Base-by-base conservation (phyloP, 2,329 filamentous ascomycete species). In the Chlorencoelia australis region DNA sequence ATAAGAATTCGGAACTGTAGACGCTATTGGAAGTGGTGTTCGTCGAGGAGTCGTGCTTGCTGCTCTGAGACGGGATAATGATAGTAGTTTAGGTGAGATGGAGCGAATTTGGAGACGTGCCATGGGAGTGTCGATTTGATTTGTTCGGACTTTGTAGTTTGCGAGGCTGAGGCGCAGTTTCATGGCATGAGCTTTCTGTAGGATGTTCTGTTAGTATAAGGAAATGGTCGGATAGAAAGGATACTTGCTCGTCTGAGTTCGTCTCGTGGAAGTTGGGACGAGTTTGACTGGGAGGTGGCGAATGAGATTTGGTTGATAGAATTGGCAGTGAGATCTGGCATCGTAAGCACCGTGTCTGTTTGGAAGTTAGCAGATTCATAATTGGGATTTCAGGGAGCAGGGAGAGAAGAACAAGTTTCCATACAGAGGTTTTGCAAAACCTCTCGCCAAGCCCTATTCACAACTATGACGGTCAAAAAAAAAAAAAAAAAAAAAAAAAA, bases 141-240 rank as follows among this genome's bases (percentile, higher is more conserved):
- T 76, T 2, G 82, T 87, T 39, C 69, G 71, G 46, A 88, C 66
- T 59, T 87, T 87, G 65, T 86, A 87, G 52, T 71, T 72, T 10
- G 80, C 82, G 14, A 86, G 69, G 18, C 72, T 68, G 11, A 88
- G 71, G n/a, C 81, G 71, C 7, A 84, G 67, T 34, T 71, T 71
- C 29, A 87, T 64, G 32, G 75, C 71, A 52, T 81, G 72, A 14
- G 76, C 78, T 59, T 73, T 71, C 69, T 82, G 21, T 4, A 14
- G 36, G 22, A n/a, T n/a, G n/a, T n/a, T n/a, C 21, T 29, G 30
- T 46, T 18, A 29, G 19, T 19, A 19, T 14, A 3, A 6, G 20
- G 19, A 8, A 14, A 29, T 15, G 20, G n/a, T 30, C 8, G 35
- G 19, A 16, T n/a, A 21, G 13, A 20, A 14, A 30, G 14, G 13